A percentile compares a stretch with the other conserved stretches of the same genome.
Conservation (phyloP, 2,329 filamentous ascomycete genomes). For the Aureobasidium musti region DNA sequence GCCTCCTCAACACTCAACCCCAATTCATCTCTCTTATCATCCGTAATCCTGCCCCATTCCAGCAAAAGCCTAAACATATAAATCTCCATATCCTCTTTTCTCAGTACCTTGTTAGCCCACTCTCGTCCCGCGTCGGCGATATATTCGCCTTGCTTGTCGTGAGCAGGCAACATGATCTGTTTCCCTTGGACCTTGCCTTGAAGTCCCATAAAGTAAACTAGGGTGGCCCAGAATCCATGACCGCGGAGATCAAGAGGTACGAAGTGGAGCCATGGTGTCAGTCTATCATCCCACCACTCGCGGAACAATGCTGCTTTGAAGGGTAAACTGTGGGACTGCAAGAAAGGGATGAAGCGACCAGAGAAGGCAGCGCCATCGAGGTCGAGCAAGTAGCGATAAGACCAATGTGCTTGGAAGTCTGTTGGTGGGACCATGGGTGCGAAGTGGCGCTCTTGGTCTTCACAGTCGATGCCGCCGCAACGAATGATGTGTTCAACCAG, state of each 20-base stretch:
- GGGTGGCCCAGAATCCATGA: conserved; percentile 70
- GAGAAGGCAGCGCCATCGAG: conserved; percentile 69
- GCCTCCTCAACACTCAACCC: conserved; percentile 36
- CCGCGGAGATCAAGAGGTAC: conserved; percentile 74
- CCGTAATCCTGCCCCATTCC: conserved; percentile 72
- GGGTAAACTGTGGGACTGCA: conserved; percentile 67
- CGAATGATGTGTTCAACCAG: conserved; percentile 62
- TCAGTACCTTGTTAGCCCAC: conserved; percentile 65
- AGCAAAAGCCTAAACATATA: conserved; percentile 77
- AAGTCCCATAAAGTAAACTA: conserved; percentile 72
- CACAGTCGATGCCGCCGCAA: conserved; percentile 57
- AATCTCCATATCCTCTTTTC: conserved; percentile 75
- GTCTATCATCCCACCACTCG: conserved; percentile 75
- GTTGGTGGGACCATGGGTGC: conserved; percentile 47
- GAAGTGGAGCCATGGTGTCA: conserved; percentile 78
- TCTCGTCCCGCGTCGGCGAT: conserved; percentile 66
- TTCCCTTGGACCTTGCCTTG: conserved; percentile 51
- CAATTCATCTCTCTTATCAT: conserved; percentile 59
- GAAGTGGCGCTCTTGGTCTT: conserved; percentile 56
- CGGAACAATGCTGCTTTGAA: conserved; percentile 72
- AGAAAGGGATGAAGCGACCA: conserved; percentile 63
- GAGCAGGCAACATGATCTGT: conserved; percentile 52
- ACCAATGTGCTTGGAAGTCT: conserved; percentile 61
- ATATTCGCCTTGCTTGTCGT: conserved; percentile 59
- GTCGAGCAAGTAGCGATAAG: conserved; percentile 70